These are phyloP conservation scores for Spatholobus suberectus DNA, from an alignment of 306 rosid species.

Conservation along the genomic window DNA sequence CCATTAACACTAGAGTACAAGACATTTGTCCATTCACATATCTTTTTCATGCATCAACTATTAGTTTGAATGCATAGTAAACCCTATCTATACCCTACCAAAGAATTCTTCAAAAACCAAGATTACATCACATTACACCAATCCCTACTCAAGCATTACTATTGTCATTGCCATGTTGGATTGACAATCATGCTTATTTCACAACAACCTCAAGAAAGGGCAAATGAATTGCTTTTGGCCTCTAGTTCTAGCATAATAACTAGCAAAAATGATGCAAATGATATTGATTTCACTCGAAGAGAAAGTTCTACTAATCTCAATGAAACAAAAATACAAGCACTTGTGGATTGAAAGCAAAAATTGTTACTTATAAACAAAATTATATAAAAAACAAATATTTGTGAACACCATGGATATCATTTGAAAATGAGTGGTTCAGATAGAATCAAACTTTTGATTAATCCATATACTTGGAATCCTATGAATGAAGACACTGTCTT, in stretches of 20 bases:
- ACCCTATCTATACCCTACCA: neutral
- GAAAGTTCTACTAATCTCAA: neutral
- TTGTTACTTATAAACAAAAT: neutral
- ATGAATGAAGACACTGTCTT: neutral
- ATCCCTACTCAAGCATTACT: neutral
- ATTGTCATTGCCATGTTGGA: neutral
- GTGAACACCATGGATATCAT: neutral
- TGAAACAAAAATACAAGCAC: neutral
- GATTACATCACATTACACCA: neutral
- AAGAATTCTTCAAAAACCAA: neutral
- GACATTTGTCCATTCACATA: neutral
- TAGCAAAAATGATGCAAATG: neutral
- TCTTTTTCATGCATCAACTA: neutral
- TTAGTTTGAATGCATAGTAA: neutral
- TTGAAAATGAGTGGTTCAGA: neutral
- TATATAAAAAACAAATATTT: neutral
- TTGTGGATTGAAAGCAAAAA: neutral
- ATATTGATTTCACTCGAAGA: neutral
- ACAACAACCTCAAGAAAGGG: constrained; percentile 1
- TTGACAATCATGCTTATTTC: neutral
- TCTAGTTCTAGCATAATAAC: neutral
- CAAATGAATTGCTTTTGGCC: neutral
- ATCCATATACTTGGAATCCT: neutral
- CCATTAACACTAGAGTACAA: constrained; percentile 16
- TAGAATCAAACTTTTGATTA: neutral